Conservation (phyloP, 495 filamentous ascomycete species). For the Parathielavia hyrcaniae region DNA sequence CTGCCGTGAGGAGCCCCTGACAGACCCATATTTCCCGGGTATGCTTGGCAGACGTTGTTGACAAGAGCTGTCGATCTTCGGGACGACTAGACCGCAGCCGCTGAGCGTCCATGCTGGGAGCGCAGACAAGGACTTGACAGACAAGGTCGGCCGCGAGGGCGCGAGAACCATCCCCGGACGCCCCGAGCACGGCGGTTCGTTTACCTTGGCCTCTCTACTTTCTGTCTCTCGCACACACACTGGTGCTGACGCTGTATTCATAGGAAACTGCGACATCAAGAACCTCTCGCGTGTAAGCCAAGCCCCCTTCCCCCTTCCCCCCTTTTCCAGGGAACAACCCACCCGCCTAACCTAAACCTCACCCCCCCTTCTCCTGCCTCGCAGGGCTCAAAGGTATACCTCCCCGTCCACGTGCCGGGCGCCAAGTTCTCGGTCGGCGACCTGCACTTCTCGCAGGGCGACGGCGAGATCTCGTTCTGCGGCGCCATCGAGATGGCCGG, state of each 20-base stretch:
- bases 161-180: slow-evolving; percentile 81
- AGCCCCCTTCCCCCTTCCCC: neutral
- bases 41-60: neutral
- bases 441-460: slow-evolving; percentile 83
- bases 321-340: neutral
- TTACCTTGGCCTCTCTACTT: neutral
- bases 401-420: slow-evolving; percentile 75
- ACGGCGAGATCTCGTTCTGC: slow-evolving; percentile 94
- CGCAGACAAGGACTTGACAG: slow-evolving; percentile 54
- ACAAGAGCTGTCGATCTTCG: neutral
- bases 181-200: slow-evolving; percentile 55
- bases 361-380: no score
- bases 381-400: slow-evolving; percentile 79
- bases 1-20: slow-evolving; percentile 43
- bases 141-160: slow-evolving; percentile 77
- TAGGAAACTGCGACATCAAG: slow-evolving; percentile 83
- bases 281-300: slow-evolving; percentile 46
- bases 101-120: slow-evolving; percentile 65
- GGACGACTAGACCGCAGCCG: slow-evolving; percentile 48
- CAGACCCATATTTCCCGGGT: neutral
- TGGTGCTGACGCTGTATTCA: slow-evolving; percentile 16
- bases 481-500: slow-evolving; percentile 97
- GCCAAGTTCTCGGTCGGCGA: slow-evolving; percentile 94
- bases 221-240: slow-evolving; percentile 20
- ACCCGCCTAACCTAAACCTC: slow-evolving; percentile 37